Conservation (phyloP, 257 asterid genomes). For the Solanum rostratum region DNA sequence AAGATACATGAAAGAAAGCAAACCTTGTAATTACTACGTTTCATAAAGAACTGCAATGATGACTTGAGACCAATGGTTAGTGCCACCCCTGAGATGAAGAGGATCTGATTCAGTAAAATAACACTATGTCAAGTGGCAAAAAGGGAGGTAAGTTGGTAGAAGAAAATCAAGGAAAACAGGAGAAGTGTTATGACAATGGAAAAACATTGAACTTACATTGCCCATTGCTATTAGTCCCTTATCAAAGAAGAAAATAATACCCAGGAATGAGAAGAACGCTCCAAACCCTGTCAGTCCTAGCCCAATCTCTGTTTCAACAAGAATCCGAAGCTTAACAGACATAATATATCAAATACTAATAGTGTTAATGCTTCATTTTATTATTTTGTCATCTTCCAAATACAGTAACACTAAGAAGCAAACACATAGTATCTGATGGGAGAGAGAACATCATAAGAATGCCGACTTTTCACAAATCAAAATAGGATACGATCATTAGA, state of each 20-base stretch:
- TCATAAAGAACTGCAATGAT: constrained; percentile 80
- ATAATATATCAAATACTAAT: neutral
- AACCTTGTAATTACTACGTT: constrained; percentile 82
- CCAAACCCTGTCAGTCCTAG: constrained; percentile 96
- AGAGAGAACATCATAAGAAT: neutral
- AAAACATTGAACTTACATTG: constrained; percentile 45
- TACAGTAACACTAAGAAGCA: neutral
- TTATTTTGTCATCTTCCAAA: neutral
- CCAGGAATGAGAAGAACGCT: constrained; percentile 73
- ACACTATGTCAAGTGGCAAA: neutral
- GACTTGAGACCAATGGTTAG: constrained; percentile 85
- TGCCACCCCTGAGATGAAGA: constrained; percentile 84
- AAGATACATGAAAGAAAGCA: neutral
- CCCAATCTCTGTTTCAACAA: constrained; percentile 68
- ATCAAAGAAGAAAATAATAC: constrained; percentile 77
- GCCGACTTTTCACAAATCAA: neutral
- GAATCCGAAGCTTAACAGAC: constrained; percentile 9
- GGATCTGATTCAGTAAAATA: constrained; percentile 49
- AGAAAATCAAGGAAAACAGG: neutral
- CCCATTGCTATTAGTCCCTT: constrained; percentile 96
- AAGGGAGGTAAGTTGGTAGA: neutral
- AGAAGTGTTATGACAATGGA: neutral
- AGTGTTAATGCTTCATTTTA: neutral
- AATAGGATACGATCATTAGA: neutral
- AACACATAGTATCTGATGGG: neutral